Percentiles rank a stretch among this genome's conserved stretches.
phyloP scores from a whole-genome alignment of 352 stramenopile species.

The Phytophthora sojae region DNA sequence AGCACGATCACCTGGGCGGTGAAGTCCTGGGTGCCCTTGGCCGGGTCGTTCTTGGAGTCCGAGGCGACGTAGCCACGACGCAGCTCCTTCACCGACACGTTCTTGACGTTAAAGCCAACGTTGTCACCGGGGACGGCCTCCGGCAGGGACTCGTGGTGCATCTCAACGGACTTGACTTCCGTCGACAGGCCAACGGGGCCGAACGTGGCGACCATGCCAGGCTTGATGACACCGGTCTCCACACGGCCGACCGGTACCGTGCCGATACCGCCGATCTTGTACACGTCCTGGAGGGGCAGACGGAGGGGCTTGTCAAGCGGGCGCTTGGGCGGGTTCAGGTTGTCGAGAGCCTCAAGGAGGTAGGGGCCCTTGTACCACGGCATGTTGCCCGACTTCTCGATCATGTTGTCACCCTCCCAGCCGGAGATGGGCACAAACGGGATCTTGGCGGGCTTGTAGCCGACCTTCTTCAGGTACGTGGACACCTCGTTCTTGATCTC shows the following conservation, averaged over 20 bases:
- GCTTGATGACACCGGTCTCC: conserved; percentile 96
- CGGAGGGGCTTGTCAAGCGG: conserved; percentile 95
- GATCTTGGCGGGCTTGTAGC: conserved; percentile 96
- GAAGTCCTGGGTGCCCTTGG: conserved; percentile 88
- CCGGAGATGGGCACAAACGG: conserved; percentile 97
- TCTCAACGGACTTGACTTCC: conserved; percentile 97
- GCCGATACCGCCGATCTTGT: conserved; percentile 98
- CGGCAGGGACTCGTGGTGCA: conserved; percentile 94
- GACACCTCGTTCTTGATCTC: conserved; percentile 94
- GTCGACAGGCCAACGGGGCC: conserved; percentile 90
- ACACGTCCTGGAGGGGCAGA: conserved; percentile 96
- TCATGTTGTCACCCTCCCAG: conserved; percentile 98
- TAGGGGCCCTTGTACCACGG: conserved; percentile 96
- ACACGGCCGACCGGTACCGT: conserved; percentile 97
- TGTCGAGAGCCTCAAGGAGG: conserved; percentile 94
- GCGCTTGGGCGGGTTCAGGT: conserved; percentile 91
- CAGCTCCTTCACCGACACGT: conserved; percentile 95
- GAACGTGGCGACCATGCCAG: conserved; percentile 93
- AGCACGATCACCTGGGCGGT: conserved; percentile 97
- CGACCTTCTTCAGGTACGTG: conserved; percentile 95
- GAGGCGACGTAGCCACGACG: conserved; percentile 94
- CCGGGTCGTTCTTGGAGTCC: conserved; percentile 94
- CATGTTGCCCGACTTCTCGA: conserved; percentile 95
- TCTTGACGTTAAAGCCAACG: conserved; percentile 98
- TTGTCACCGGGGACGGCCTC: conserved; percentile 95